Conservation (phyloP, 352 stramenopile genomes). For the Phytophthora niederhauseri region DNA sequence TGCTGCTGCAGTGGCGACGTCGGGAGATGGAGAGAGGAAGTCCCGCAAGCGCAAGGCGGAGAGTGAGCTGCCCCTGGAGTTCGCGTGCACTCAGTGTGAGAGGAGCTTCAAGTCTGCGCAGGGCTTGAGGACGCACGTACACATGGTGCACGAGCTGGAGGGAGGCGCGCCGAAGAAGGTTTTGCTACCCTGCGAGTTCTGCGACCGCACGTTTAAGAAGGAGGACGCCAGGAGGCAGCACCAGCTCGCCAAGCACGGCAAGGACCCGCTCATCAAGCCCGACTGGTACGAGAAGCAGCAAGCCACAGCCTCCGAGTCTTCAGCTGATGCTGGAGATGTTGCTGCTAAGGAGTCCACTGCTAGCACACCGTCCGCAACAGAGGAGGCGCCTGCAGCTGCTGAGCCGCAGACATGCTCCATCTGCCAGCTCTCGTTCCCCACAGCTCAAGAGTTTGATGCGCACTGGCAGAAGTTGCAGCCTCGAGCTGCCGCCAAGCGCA, state of each 20-base stretch:
- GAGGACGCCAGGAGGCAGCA: slow-evolving; percentile 80
- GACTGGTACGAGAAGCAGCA: slow-evolving; percentile 73
- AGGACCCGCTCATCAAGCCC: slow-evolving; percentile 74
- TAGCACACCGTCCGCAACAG: background rate
- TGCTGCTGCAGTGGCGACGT: background rate
- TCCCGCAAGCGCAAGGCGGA: slow-evolving; percentile 51
- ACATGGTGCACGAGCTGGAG: slow-evolving; percentile 87
- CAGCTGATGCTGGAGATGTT: background rate
- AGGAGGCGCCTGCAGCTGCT: background rate
- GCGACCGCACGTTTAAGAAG: slow-evolving; percentile 74
- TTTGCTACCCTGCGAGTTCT: slow-evolving; percentile 48
- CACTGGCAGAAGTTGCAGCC: slow-evolving; percentile 53
- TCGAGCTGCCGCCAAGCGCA: slow-evolving; percentile 25
- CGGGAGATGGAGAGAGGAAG: background rate
- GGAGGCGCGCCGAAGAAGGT: slow-evolving; percentile 19
- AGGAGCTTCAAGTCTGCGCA: slow-evolving; percentile 77
- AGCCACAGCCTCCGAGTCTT: background rate
- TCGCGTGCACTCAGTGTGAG: slow-evolving; percentile 59
- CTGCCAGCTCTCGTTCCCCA: slow-evolving; percentile 41
- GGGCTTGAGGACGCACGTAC: slow-evolving; percentile 75
- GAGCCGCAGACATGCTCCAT: slow-evolving; percentile 40
- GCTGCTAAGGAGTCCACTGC: background rate
- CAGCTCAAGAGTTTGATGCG: slow-evolving; percentile 33
- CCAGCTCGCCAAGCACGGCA: slow-evolving; percentile 80
- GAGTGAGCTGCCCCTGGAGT: slow-evolving; percentile 29